Evolutionary conservation across 1,139 yeast species (phyloP), one percentile per base, ranked within the genome.

Genomic region (Lodderomyces elongisporus): DNA sequence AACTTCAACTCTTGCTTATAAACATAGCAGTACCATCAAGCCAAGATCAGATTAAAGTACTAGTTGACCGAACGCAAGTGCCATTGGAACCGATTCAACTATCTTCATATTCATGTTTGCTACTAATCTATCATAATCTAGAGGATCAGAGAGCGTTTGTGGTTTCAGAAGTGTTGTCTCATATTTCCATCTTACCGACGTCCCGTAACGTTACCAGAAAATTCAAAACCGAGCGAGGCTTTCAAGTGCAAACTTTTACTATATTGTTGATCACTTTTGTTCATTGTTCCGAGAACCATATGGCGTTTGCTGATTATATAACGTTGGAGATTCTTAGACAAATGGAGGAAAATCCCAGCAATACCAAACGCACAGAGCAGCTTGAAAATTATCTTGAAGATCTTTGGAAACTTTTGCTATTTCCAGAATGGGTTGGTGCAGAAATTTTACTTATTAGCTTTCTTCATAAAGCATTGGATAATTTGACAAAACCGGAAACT

Each of bases 401-500:
- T 46, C 55, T 84, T 21, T 40, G 76, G 5, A 44, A 48, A 0
- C 55, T 81, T 35, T 46, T 81, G 3, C 51, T 60, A 3, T 54
- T 52, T 12, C 84, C 87, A 0, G 80, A 77, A 37, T 83, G 81
- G 75, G 66, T 85, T 0, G 74, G 74, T 0, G 62, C 79, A 0
- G 84, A 76, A 9, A 28, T 32, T 10, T 17, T 43, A 2, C 28
- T 41, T 15, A 17, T 27, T 5, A 24, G 26, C 14, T 13, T 9
- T 24, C 6, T 24, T 6, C 17, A 37, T 16, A 24, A 16, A 15
- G 14, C 14, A 13, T 17, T 41, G 25, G 26, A 14, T 4, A 28
- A 20, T 7, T 18, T 18, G 10, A 18, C 7, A 18, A n/a, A n/a
- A n/a, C n/a, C n/a, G n/a, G 22, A 18, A 10, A 7, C 22, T n/a